Conservation (phyloP, 2,329 filamentous ascomycete genomes). For the Xylariaceae sp. region DNA sequence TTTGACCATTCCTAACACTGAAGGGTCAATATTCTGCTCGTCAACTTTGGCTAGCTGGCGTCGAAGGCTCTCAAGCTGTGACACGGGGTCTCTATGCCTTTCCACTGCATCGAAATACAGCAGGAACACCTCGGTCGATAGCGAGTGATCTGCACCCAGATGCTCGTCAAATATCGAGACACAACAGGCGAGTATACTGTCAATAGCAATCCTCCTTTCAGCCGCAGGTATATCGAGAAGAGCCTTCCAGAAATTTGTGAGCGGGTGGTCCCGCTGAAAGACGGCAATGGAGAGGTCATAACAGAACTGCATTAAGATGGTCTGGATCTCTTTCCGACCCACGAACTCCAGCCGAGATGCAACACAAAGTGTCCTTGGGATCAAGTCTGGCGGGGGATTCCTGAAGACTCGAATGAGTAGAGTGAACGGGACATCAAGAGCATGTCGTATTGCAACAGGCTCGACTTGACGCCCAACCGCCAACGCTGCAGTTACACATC, state of each 20-base stretch:
- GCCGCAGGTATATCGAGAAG: slow-evolving; percentile 20
- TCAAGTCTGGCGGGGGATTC: slow-evolving; percentile 25
- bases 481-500: slow-evolving; percentile 27
- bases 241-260: slow-evolving; percentile 24
- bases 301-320: slow-evolving; percentile 26
- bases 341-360: slow-evolving; percentile 22
- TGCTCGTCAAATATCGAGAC: slow-evolving; percentile 21
- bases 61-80: slow-evolving; percentile 19
- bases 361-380: slow-evolving; percentile 24
- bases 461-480: slow-evolving; percentile 26
- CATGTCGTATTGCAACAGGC: slow-evolving; percentile 19
- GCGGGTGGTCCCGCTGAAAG: slow-evolving; percentile 16
- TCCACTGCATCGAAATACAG: slow-evolving; percentile 26
- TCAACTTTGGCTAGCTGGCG: slow-evolving; percentile 20
- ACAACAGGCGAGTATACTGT: slow-evolving; percentile 20
- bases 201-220: slow-evolving; percentile 21
- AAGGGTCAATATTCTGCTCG: slow-evolving; percentile 8
- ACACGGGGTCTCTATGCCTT: slow-evolving; percentile 20
- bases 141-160: slow-evolving; percentile 21
- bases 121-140: slow-evolving; percentile 25
- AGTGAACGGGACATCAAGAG: slow-evolving; percentile 26
- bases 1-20: slow-evolving; percentile 22
- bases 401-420: slow-evolving; percentile 26
- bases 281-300: slow-evolving; percentile 22
- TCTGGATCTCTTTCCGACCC: slow-evolving; percentile 24